Base-by-base conservation (phyloP, 768 basidiomycete species). In the Auricularia heimuer region DNA sequence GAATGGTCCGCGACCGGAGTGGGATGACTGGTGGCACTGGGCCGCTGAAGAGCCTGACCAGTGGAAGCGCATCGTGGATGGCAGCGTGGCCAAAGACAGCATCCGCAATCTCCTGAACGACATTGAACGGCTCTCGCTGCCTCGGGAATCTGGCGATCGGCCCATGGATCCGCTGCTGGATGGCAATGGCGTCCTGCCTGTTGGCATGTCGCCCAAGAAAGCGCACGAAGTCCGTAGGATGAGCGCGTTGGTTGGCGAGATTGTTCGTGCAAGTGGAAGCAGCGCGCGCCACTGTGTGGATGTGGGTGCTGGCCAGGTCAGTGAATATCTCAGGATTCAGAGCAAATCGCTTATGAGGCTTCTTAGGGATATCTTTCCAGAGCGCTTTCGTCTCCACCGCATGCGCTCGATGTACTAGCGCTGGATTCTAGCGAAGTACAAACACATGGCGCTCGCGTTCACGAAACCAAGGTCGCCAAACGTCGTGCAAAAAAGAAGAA, bases 171-270 rank as follows among this genome's bases (percentile, higher is more conserved):
- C 47, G 14, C 62, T 45, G 39, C n/a, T 36, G 14, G 44, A 21
- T 16, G 39, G n/a, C 45, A 65, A 16, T 56, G 39, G 18, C 29
- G 33, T 8, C 61, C 62, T n/a, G 64, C 61, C 37, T 58, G 73
- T 56, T 24, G 86, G 88, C 16, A 86, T 89, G 82, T 88, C 87
- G 3, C 88, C 88, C 4, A 91, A 91, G 72, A 91, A 91, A 71
- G 75, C 77, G 2, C 89, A 91, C 67, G 89, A 91, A 71, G 87
- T 91, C 58, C 68, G 75, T 1, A 81, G 82, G 61, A 90, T 90
- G 87, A 75, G 79, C 18, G 73, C 78, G 6, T 87, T 83, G 73
- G 76, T 87, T 34, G 70, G 73, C 45, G 70, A 69, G 18, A 70
- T 86, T 36, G 73, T 77, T 54, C 71, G 68, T 36, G 65, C 70